Base-by-base conservation (phyloP, 1,284 basidiomycete species). In the Crepidotus sp. region DNA sequence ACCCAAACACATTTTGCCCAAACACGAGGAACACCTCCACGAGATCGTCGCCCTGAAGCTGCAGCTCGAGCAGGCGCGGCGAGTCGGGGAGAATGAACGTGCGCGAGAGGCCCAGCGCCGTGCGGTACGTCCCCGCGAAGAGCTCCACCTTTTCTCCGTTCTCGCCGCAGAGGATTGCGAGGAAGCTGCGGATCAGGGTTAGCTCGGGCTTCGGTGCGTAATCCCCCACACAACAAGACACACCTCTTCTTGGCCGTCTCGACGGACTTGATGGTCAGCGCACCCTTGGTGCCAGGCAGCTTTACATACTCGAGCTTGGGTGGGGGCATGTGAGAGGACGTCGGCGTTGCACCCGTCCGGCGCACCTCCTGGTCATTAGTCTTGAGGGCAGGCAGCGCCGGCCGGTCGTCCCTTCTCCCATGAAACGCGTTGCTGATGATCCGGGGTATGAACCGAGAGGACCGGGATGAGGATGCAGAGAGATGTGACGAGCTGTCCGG, bases 1-100 rank as follows among this genome's bases (percentile, higher is more conserved):
- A 63, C 8, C 89, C 88, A 57, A 92, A 92, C 14, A 92, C 83
- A 54, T 89, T 90, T 58, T 91, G 87, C 3, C 81, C 76, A 59
- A 92, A 92, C 3, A 92, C 83, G 18, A 92, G 69, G 61, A 89
- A 89, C 8, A 90, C 80, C 59, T 92, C 88, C 3, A 91, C 87
- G 2, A 92, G 72, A 55, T 92, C 88, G 57, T 92, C 88, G 8
- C 88, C 88, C 62, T 92, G 88, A n/a, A 92, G 67, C 59, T 92
- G 84, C 25, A 92, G 68, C 61, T 91, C 89, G 41, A 92, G 65
- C 4, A 83, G 85, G 33, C 83, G 75, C 8, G 88, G 88, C 14
- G 87, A 88, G 58, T 92, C 88, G 0, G 88, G 88, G 19, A 92
- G 67, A 51, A 92, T 91, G 60, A 92, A 92, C 1, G 88, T 92